Evolutionary conservation across 2,329 filamentous ascomycete genomes (phyloP), one percentile per base, ranked within the genome.

Genomic region (Rosellinia necatrix): DNA sequence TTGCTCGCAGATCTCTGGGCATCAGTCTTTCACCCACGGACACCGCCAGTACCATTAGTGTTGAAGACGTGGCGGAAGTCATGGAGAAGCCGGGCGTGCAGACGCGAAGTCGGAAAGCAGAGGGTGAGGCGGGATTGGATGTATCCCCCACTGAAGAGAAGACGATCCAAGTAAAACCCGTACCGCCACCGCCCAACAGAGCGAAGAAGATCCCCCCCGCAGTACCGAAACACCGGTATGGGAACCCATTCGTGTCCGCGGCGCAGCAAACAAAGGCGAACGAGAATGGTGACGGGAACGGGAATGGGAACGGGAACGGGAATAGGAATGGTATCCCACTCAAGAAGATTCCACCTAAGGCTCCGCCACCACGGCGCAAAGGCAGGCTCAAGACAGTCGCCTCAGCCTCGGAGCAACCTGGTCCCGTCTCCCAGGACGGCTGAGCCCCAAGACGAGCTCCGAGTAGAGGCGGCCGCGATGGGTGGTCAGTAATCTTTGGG

Each of bases 21-120:
- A 91, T 92, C 72, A 89, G 85, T 58, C 77, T 93, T 3, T 83
- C 85, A 1, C 79, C 83, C 1, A 75, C 76, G 2, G 84, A 89
- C 48, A 82, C 81, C n/a, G 83, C 83, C 43, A 96, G 91, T 69
- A 86, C 81, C 66, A 77, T 91, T 62, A 92, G 89, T 68, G 88
- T 94, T 42, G 79, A 85, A 29, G 89, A 94, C 65, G 85, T 96
- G 37, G 91, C 91, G 6, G 84, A 85, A 9, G 88, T 92, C 40
- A 90, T 82, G 70, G 91, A 93, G 73, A 92, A 90, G 71, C 91
- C 91, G 0, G 91, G 89, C 1, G 85, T 93, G 19, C 86, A 92
- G 66, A 92, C 91, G 15, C 91, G 90, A 5, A 91, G 90, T 69
- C 81, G 87, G 42, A 84, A 76, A 54, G 61, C 62, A 3, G 59